Evolutionary conservation across 345 rosid genomes (phyloP), one percentile per base, ranked within the genome.

Genomic region (Boechera stricta): DNA sequence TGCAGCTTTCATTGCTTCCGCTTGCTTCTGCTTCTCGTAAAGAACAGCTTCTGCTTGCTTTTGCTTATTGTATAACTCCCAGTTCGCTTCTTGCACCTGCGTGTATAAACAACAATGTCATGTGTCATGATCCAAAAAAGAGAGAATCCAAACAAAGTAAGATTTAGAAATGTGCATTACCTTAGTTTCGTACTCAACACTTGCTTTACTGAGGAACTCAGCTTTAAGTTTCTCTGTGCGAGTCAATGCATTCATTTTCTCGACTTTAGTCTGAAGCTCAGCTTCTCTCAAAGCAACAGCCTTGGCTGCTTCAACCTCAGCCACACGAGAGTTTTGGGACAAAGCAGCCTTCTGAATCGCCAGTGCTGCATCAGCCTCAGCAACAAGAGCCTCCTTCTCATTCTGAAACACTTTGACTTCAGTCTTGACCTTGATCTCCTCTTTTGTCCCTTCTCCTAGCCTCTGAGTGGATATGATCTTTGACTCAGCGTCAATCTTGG

Each of bases 181-280:
- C 92, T 84, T 85, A 56, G 94, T 88, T 58, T 89, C 91, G 49
- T 90, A 93, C 67, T 90, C 94, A 15, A 90, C 94, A 8, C 85
- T 92, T 26, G 98, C 96, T 69, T 85, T 84, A 69, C 89, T 89
- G 59, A 90, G 83, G 44, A 85, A 81, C 82, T 89, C 94, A 5
- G 96, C 98, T 82, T 85, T 92, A 15, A 92, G 93, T 82, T 85
- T 90, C 87, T 90, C 93, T 0, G 89, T 90, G 12, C 47, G 70
- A 4, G 91, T 86, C 73, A 81, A 55, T 7, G 94, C 93, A 67
- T 89, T 92, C 98, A 89, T 87, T 36, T 71, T 81, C 82, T 90
- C 96, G 1, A 92, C 94, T 71, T 88, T 84, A 18, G 55, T 75
- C 67, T 92, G 96, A 76, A 92, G 72, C 89, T 88, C 94, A 11